These are phyloP conservation scores for Euphorbia corollata DNA, from an alignment of 441 rosid genomes.

Conservation along the genomic window DNA sequence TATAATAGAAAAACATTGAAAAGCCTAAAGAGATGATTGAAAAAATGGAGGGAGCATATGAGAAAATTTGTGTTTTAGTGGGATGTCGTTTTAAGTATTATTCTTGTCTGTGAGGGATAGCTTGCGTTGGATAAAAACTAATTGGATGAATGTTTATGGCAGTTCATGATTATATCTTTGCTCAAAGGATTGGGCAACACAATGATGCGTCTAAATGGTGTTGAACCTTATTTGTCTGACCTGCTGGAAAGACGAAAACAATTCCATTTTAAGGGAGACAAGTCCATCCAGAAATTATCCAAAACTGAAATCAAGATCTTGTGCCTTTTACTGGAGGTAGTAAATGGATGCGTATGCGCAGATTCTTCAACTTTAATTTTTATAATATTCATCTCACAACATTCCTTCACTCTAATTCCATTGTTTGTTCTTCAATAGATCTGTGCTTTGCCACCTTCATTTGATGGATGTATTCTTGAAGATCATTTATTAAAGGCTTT, in stretches of 20 bases:
- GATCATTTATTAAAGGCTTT: conserved; percentile 55
- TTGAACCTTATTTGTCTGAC: conserved; percentile 46
- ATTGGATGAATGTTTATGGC: conserved; percentile 31
- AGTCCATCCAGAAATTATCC: conserved; percentile 47
- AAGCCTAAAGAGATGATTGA: too few relatives aligned
- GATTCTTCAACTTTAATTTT: neutral
- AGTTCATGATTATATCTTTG: conserved; percentile 69
- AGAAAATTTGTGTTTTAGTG: neutral
- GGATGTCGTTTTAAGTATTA: conserved; percentile 1
- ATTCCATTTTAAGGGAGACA: conserved; percentile 35
- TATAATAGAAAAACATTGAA: too few relatives aligned
- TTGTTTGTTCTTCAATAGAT: conserved; percentile 20
- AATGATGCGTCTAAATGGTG: conserved; percentile 51
- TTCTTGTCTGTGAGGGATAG: neutral
- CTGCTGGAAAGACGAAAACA: conserved; percentile 61
- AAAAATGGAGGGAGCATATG: too few relatives aligned
- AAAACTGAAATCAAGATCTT: conserved; percentile 56
- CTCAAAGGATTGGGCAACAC: conserved; percentile 70
- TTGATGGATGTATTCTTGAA: conserved; percentile 34
- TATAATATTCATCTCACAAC: conserved; percentile 4
- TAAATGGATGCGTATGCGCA: conserved; percentile 21
- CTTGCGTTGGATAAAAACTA: conserved; percentile 10
- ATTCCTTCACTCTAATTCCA: conserved; percentile 3
- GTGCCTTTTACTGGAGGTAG: conserved; percentile 94
- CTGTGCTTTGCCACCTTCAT: conserved; percentile 41